Evolutionary conservation across 2,329 filamentous ascomycete species (phyloP), one percentile per base, ranked within the genome.

Genomic region (Calonectria naviculata): DNA sequence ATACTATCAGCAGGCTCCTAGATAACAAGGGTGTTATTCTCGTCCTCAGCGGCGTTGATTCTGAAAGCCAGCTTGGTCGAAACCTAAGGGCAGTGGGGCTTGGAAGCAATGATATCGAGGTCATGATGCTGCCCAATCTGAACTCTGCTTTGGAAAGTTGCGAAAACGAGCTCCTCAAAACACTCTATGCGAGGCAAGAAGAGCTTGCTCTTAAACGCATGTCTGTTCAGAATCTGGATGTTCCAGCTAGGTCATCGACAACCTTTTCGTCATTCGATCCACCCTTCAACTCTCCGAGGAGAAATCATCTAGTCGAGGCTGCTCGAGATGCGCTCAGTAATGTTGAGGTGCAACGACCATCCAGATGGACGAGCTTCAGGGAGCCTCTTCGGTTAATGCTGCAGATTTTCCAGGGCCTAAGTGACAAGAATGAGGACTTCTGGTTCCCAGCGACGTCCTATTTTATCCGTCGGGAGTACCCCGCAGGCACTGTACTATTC

Each of bases 111-210:
- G 91, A 90, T 29, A 91, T 92, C 41, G 91, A 92, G 15, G 95
- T 97, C 7, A 89, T 92, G 71, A 91, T 98, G 66, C 94, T 98
- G 75, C 93, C 95, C 47, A 93, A 97, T 73, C 90, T 99, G 65
- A 99, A 99, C 81, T 95, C 94, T 7, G 96, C 96, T 0, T 87
- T 99, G 1, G 97, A 99, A 80, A 94, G 92, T 74, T 98, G 96
- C 82, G 97, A 99, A 81, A 99, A 99, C 77, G 94, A 97, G 78
- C 90, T 98, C 7, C 88, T 99, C 49, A 95, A 94, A 79, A 93
- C 93, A 0, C 90, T 95, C 42, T 96, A 96, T 79, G 89, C 88
- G 42, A 91, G 89, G 74, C 93, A 92, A 76, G 92, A 94, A 72
- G 89, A 89, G 12, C 83, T 90, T 79, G 82, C 82, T 81, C 83